Base-by-base conservation (phyloP, 305 asterid species). In the Plantago lanceolata region DNA sequence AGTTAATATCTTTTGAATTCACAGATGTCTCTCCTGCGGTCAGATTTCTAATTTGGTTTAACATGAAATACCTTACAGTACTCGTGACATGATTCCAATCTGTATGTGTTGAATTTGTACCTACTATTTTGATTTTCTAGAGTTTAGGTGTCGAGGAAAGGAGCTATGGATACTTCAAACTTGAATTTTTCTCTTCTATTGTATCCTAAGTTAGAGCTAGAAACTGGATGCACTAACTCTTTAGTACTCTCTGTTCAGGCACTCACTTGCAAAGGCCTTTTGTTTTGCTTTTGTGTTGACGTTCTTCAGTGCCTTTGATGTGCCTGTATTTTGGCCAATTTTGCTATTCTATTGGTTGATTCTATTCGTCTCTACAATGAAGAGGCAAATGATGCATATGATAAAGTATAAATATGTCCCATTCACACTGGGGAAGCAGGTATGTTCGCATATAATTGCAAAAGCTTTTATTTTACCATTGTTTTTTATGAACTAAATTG, bases 381-480 rank as follows among this genome's bases (percentile, higher is more conserved):
- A 87, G 86, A 82, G 96, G 88, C 98, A 92, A 69, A 87, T 92
- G 79, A 87, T 89, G 98, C 98, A 92, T 79, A 92, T 92, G 98
- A 68, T 92, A 55, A 92, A 87, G 64, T 92, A 89, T 69, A 85
- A 78, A 76, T 92, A 92, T 65, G 96, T 92, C 58, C 98, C 98
- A 37, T 87, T 89, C 78, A 85, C 96, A 29, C 71, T 84, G 45
- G 98, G 98, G 69, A 92, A 92, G 82, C 96, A 85, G 97, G 97
- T 90, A 70, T 29, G 61, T 35, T 3, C 56, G 13, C 57, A 59
- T 54, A 48, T 20, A 21, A 57, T 26, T 74, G 61, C 20, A 8
- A 33, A 24, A 15, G 6, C 44, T 20, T 52, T 54, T 37, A 24
- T 9, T 11, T 45, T 21, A 24, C 49, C 7, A 13, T 21, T 16